A percentile compares a stretch with the other conserved stretches of the same genome.
phyloP scores from a whole-genome alignment of 352 stramenopile genomes.

The Phytopythium aichiense region DNA sequence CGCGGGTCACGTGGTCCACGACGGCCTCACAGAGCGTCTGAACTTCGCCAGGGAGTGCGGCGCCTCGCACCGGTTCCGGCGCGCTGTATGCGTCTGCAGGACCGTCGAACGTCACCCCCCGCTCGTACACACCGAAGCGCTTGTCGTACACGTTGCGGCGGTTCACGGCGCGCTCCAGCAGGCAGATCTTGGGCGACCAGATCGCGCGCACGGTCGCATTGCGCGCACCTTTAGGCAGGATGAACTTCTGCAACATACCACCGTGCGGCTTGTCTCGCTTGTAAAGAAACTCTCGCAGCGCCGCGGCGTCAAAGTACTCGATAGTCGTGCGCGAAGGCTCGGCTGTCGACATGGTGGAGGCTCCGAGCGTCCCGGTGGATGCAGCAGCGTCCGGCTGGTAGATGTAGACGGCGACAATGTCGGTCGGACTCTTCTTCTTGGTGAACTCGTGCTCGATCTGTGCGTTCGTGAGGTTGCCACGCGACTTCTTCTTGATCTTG shows the following conservation, averaged over 20 bases:
- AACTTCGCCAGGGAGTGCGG: constrained; percentile 86
- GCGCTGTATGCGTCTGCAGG: constrained; percentile 82
- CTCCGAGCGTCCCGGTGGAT: constrained; percentile 4
- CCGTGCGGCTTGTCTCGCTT: constrained; percentile 86
- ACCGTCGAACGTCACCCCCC: constrained; percentile 93
- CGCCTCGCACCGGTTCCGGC: constrained; percentile 86
- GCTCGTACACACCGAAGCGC: constrained; percentile 92
- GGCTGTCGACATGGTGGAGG: neutral
- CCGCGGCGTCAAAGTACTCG: constrained; percentile 90
- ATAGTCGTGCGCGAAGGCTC: constrained; percentile 52
- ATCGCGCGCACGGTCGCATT: constrained; percentile 91
- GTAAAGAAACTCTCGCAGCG: constrained; percentile 92
- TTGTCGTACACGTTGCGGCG: constrained; percentile 87
- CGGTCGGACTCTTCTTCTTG: constrained; percentile 68
- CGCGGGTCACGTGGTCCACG: constrained; percentile 90
- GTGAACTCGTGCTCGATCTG: constrained; percentile 94
- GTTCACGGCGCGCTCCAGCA: constrained; percentile 92
- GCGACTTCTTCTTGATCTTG: constrained; percentile 91
- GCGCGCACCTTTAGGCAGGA: constrained; percentile 89
- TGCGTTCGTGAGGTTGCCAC: constrained; percentile 87
- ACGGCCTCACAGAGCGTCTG: constrained; percentile 91
- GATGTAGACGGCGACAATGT: constrained; percentile 93
- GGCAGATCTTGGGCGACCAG: constrained; percentile 95
- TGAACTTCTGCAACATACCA: constrained; percentile 94
- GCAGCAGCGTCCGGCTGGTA: constrained; percentile 21